Percentiles rank a stretch among this genome's conserved stretches.
Conservation (phyloP, 1,139 yeast genomes). For the Blastobotrys arbuscula region DNA sequence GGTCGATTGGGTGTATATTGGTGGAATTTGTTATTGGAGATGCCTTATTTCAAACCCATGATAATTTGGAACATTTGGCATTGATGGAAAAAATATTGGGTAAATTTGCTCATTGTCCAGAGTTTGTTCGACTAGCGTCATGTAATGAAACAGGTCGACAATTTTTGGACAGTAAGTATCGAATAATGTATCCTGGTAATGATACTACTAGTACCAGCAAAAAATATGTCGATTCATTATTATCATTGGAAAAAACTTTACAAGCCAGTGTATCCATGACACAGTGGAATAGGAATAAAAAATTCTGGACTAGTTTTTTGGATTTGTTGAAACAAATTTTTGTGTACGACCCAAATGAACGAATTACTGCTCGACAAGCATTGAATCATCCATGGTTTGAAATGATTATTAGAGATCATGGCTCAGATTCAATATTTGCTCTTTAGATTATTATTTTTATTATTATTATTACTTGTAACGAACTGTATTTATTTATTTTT, state of each 20-base stretch:
- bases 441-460: slow-evolving; percentile 5
- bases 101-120: slow-evolving; percentile 26
- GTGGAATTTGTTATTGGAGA: slow-evolving; percentile 94
- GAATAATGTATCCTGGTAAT: slow-evolving; percentile 33
- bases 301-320: slow-evolving; percentile 40
- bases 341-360: slow-evolving; percentile 67
- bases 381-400: slow-evolving; percentile 59
- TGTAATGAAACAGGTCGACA: background rate
- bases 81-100: slow-evolving; percentile 79
- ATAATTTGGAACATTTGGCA: slow-evolving; percentile 87
- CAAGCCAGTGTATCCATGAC: slow-evolving; percentile 14
- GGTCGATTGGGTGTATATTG: slow-evolving; percentile 94
- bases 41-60: slow-evolving; percentile 91
- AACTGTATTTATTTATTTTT: background rate
- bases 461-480: background rate
- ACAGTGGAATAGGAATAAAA: slow-evolving; percentile 22
- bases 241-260: slow-evolving; percentile 43
- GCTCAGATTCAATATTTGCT: slow-evolving; percentile 8
- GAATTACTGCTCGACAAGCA: slow-evolving; percentile 74
- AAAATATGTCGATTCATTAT: slow-evolving; percentile 45
- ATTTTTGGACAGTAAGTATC: slow-evolving; percentile 7
- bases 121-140: slow-evolving; percentile 24
- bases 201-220: slow-evolving; percentile 43
- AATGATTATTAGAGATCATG: slow-evolving; percentile 18
- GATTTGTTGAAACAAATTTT: slow-evolving; percentile 70